A percentile compares a stretch with the other conserved stretches of the same genome.
These are phyloP conservation scores for Fragilariopsis cylindrus DNA, from an alignment of 108 stramenopile species.

Conservation along the genomic window DNA sequence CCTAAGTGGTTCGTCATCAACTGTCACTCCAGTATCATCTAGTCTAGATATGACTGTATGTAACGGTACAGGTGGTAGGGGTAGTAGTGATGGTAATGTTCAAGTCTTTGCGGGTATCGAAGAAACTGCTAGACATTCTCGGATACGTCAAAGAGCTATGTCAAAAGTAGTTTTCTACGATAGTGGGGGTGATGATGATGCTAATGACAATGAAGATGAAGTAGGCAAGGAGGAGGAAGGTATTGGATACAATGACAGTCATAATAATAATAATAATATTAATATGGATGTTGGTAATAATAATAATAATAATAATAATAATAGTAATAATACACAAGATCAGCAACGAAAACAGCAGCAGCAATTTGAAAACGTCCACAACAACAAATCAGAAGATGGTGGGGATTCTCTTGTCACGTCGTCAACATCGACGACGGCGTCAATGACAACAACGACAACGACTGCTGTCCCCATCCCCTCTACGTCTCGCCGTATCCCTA, in stretches of 20 bases:
- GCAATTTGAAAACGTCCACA: not conserved
- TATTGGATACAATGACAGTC: no score
- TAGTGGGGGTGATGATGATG: slow-evolving; percentile 13
- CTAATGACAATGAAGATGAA: slow-evolving; percentile 11
- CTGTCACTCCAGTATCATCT: slow-evolving; percentile 16
- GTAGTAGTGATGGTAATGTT: slow-evolving; percentile 1
- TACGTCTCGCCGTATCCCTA: not conserved
- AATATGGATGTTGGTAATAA: not conserved
- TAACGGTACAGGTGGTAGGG: not conserved
- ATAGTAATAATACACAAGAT: not conserved
- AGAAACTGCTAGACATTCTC: slow-evolving; percentile 54
- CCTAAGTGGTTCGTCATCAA: slow-evolving; percentile 7
- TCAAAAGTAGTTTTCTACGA: slow-evolving; percentile 18
- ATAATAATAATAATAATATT: not conserved
- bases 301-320: not conserved
- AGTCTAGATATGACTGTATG: not conserved
- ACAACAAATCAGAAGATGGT: not conserved
- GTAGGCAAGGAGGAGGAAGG: not conserved
- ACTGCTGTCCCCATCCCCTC: not conserved
- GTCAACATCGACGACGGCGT: not conserved
- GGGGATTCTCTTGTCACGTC: not conserved
- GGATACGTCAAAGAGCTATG: slow-evolving; percentile 43
- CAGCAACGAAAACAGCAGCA: slow-evolving; percentile 6
- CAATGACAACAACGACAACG: not conserved
- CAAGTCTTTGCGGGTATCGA: slow-evolving; percentile 57